Evolutionary conservation across 257 asterid species (phyloP), one percentile per base, ranked within the genome.

Genomic region (Euphrasia confusa): DNA sequence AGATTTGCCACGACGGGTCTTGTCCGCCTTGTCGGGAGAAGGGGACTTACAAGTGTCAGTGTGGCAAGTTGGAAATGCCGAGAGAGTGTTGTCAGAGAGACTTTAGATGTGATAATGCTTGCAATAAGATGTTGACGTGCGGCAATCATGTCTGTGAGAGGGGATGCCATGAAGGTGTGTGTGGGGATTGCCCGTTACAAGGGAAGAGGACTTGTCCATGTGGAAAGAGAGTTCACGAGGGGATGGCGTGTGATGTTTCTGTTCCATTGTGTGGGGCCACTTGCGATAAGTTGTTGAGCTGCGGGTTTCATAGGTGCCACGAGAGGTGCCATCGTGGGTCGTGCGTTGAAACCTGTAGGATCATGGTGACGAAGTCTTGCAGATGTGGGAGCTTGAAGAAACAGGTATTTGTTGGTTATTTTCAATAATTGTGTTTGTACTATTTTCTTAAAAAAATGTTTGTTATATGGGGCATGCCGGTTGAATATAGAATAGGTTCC

Each of bases 351-450:
- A 84, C 86, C 42, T 92, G 98, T 74, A 80, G 95, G 67, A 77
- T 13, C 12, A 78, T 86, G 3, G 86, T 92, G 57, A 81, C 81
- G 1, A 92, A 92, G 78, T 73, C 84, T n/a, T 92, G 98, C 68
- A 83, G 98, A 88, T 92, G 98, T 73, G 93, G 97, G 66, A 91
- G 98, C 80, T 81, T 76, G 32, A 88, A 75, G 87, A 88, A 92
- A 75, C 95, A 86, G 95, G 98, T 90, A 61, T 54, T 58, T 47
- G 27, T 48, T 54, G 57, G 65, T 66, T 18, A 9, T 53, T 24
- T 8, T 14, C 21, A 8, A 21, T 21, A 17, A 24, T 27, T 63
- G 30, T 50, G 59, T 62, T 57, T 67, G 67, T 67, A 62, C 37
- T 52, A 59, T 59, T 37, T 49, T 14, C 18, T 49, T 49, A 7